These are phyloP conservation scores for Aspergillus ochraceus DNA, from an alignment of 2,329 filamentous ascomycete genomes.

Conservation along the genomic window DNA sequence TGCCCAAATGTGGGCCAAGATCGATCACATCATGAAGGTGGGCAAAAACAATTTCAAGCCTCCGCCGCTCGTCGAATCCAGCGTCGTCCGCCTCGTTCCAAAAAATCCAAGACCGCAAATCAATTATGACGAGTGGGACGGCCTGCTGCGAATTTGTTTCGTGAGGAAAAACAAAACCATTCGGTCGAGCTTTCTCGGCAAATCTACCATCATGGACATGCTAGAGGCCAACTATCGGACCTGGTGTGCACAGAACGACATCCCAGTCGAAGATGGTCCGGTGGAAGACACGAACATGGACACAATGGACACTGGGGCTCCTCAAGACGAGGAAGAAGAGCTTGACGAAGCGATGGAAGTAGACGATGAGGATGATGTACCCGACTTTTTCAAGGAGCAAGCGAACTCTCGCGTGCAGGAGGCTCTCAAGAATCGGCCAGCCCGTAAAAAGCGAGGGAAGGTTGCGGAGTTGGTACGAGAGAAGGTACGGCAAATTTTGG, in stretches of 20 bases:
- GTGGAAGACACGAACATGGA: conserved; percentile 33
- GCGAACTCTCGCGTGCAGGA: conserved; percentile 34
- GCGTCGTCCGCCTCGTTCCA: conserved; percentile 84
- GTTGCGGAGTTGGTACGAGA: conserved; percentile 78
- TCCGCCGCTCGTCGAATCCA: conserved; percentile 87
- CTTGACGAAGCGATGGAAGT: conserved; percentile 53
- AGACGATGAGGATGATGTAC: conserved; percentile 65
- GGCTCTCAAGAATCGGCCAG: conserved; percentile 52
- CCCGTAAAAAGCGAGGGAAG: conserved; percentile 71
- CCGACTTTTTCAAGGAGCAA: conserved; percentile 77
- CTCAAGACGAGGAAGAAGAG: conserved; percentile 41
- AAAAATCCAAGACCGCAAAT: conserved; percentile 84
- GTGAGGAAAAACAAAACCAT: conserved; percentile 89
- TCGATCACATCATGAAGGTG: conserved; percentile 79
- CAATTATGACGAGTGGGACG: conserved; percentile 93
- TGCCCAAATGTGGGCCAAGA: conserved; percentile 84
- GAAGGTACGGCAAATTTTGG: conserved; percentile 83
- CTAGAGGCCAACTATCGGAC: conserved; percentile 86
- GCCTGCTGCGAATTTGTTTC: conserved; percentile 78
- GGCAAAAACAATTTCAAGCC: conserved; percentile 96
- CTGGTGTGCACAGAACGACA: conserved; percentile 84
- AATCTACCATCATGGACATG: conserved; percentile 76
- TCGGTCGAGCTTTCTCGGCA: conserved; percentile 76
- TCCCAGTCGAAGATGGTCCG: conserved; percentile 70
- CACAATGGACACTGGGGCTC: conserved; percentile 36